Evolutionary conservation across 2,329 filamentous ascomycete species (phyloP), one percentile per base, ranked within the genome.

Genomic region (Microcyclosporella mali): DNA sequence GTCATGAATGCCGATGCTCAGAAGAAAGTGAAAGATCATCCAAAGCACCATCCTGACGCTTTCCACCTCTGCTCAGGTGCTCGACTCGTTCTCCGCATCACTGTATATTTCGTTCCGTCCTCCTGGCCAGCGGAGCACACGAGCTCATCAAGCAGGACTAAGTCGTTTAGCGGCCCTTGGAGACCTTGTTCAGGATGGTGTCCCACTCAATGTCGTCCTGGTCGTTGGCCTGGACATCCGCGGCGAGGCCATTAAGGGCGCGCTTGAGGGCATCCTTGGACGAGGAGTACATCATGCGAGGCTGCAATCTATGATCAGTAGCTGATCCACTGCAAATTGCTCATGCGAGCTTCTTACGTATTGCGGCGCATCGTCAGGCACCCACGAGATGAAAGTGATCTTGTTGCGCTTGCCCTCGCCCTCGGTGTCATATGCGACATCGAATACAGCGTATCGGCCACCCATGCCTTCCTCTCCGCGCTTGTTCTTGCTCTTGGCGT

Each of bases 261-360:
- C 82, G 82, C 78, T 88, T 90, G 56, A 92, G 77, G 47, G 84
- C 83, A 60, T 89, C 52, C 46, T 90, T 92, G 69, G 86, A 92
- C 40, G 86, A 85, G 59, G 85, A 84, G 75, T 90, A 92, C 68
- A 88, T 77, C 86, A 92, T 92, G 77, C 88, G 88, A 69, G 83
- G 77, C 85, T 88, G 56, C 45, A 18, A 8, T 29, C 19, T 21
- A 31, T 44, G 25, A 37, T 33, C 30, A 25, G 21, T 32, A 17
- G 31, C 29, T 33, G n/a, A 19, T 19, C 21, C 4, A 2, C 18
- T 4, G 10, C 37, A 14, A 8, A n/a, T 17, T 14, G 11, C 4
- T 16, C 3, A 28, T 21, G 12, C 3, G 9, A 47, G 2, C 1
- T 18, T 31, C 79, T 67, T 65, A 88, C 85, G 75, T 83, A 82